Conservation (phyloP, 441 rosid genomes). For the Populus tomentosa region DNA sequence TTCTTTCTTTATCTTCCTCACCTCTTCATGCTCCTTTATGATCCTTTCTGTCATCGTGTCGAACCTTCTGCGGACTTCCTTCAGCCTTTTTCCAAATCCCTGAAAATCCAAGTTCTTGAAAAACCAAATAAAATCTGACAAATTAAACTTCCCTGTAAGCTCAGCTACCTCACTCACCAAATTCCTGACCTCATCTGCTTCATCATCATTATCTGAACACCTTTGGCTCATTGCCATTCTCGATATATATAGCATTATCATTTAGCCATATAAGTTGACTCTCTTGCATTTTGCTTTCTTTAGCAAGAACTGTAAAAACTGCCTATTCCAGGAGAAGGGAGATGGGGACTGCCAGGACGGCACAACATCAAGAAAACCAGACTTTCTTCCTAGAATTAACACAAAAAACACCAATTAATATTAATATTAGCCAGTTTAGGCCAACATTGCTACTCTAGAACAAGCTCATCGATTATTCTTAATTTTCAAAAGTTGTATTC, state of each 20-base stretch:
- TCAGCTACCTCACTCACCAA: conserved; percentile 33
- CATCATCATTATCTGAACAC: conserved; percentile 30
- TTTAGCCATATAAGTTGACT: conserved; percentile 33
- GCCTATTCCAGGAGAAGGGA: background rate
- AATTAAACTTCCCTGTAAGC: conserved; percentile 39
- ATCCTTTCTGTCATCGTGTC: conserved; percentile 37
- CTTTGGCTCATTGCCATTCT: conserved; percentile 37
- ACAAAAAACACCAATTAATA: too few relatives aligned
- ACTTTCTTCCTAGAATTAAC: too few relatives aligned
- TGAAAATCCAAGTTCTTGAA: conserved; percentile 48
- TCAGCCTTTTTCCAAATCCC: conserved; percentile 32
- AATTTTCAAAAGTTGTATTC: too few relatives aligned
- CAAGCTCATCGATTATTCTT: too few relatives aligned
- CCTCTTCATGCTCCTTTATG: conserved; percentile 37
- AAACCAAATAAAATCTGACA: conserved; percentile 41
- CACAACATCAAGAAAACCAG: background rate
- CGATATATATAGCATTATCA: conserved; percentile 30
- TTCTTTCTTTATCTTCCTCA: conserved; percentile 19
- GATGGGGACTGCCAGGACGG: conserved; percentile 6
- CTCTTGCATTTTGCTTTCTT: conserved; percentile 23
- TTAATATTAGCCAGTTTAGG: too few relatives aligned
- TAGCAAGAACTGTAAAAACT: conserved; percentile 20
- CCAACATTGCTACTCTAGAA: too few relatives aligned
- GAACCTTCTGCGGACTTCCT: conserved; percentile 29
- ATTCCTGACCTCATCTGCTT: conserved; percentile 32